Evolutionary conservation across 257 asterid species (phyloP).

Genomic region (Lantana camara): DNA sequence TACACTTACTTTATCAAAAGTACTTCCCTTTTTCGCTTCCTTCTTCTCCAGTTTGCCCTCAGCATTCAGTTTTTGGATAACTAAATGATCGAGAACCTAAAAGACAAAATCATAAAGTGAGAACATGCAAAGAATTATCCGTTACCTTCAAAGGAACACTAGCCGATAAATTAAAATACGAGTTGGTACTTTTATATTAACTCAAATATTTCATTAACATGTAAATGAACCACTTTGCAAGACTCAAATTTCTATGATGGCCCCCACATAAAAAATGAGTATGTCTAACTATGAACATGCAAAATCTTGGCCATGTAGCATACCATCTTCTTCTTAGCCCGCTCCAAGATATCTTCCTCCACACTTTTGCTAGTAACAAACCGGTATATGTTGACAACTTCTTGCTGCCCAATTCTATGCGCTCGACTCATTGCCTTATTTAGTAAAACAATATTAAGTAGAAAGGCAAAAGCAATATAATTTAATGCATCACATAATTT

Average conservation of each 20-base stretch:
- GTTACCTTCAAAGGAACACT: conserved; percentile 16
- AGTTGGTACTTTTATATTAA: neutral
- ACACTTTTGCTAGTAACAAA: conserved; percentile 99
- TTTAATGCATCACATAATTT: neutral
- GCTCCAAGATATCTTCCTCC: conserved; percentile 98
- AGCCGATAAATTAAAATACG: neutral
- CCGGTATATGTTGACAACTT: conserved; percentile 94
- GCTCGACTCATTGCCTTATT: conserved; percentile 99
- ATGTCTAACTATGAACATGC: conserved; percentile 8
- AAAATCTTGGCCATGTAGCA: conserved; percentile 22
- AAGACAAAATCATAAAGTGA: conserved; percentile 25
- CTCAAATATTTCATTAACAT: neutral
- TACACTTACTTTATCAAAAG: conserved; percentile 84
- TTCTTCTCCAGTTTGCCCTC: conserved; percentile 98
- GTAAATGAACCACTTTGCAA: conserved; percentile 10
- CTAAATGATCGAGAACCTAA: conserved; percentile 98
- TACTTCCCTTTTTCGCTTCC: conserved; percentile 83
- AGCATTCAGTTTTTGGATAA: conserved; percentile 93
- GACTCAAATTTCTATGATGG: conserved; percentile 8
- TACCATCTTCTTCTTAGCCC: conserved; percentile 99
- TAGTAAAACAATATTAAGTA: conserved; percentile 24
- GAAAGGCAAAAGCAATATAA: conserved; percentile 1
- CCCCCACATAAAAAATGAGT: conserved; percentile 5
- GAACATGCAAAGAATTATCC: conserved; percentile 19
- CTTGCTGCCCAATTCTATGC: conserved; percentile 99